Evolutionary conservation across 352 stramenopile species (phyloP).

Genomic region (Phytophthora ohioensis): DNA sequence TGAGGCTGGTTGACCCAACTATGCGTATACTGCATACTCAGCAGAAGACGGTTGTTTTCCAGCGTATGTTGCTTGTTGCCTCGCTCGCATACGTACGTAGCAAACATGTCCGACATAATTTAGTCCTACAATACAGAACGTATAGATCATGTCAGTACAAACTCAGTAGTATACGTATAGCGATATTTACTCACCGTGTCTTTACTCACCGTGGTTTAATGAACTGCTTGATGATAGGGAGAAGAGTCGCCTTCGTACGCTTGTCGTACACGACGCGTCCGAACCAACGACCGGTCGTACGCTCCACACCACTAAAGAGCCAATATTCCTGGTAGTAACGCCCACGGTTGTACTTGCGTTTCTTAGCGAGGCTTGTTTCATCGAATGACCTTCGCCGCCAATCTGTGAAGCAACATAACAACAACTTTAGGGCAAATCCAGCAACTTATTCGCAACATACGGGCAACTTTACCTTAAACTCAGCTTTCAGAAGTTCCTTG

Average conservation of each 20-base stretch:
- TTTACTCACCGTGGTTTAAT: neutral
- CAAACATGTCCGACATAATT: conserved; percentile 1
- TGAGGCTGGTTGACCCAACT: neutral
- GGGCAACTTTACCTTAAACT: neutral
- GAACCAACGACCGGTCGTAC: neutral
- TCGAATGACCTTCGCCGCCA: conserved; percentile 3
- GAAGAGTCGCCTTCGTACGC: neutral
- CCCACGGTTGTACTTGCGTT: neutral
- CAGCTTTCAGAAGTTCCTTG: neutral
- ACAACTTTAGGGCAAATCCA: neutral
- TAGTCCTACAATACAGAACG: neutral
- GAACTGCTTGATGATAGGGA: neutral
- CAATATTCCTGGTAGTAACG: neutral
- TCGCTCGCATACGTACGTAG: neutral
- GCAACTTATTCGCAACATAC: neutral
- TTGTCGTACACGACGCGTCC: neutral
- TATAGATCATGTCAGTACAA: neutral
- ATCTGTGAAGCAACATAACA: neutral
- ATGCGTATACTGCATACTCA: neutral
- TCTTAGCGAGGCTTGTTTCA: conserved; percentile 5
- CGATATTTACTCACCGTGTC: too few relatives aligned
- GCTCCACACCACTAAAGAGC: neutral
- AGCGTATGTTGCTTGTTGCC: neutral
- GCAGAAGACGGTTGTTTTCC: neutral
- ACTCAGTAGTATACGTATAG: neutral